phyloP scores from a whole-genome alignment of 2,329 filamentous ascomycete genomes.

The Elsinoe perseae region DNA sequence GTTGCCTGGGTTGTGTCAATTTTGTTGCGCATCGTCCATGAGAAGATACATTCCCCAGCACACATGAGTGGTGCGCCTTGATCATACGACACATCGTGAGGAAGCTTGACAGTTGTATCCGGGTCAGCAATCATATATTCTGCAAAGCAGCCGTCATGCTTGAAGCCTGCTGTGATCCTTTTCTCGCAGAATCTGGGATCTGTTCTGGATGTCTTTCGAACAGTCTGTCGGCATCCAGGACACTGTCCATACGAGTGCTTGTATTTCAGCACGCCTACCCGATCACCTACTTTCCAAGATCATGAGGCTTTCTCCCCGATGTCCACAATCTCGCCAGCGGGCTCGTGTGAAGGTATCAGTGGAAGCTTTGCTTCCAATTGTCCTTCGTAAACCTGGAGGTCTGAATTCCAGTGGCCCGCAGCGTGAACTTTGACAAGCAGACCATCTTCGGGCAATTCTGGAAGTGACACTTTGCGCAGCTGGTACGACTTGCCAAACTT shows the following conservation, averaged over 20 bases:
- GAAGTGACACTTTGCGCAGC: background rate
- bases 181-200: background rate
- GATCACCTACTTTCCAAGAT: background rate
- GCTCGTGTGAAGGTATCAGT: constrained; percentile 7
- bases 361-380: constrained; percentile 1
- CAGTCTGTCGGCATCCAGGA: background rate
- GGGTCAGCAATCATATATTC: constrained; percentile 6
- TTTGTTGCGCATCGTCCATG: background rate
- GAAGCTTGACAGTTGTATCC: background rate
- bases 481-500: constrained; percentile 4
- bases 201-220: background rate
- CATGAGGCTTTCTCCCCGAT: background rate
- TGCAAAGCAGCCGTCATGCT: constrained; percentile 4
- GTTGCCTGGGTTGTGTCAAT: background rate
- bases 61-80: constrained; percentile 5
- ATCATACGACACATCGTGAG: background rate
- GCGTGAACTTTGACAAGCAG: background rate
- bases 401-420: background rate
- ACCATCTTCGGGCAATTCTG: background rate
- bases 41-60: background rate
- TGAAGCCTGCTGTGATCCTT: background rate
- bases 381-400: background rate
- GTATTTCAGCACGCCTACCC: constrained; percentile 7
- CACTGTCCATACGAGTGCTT: background rate
- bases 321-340: background rate